These are phyloP conservation scores for Saccharomycopsis crataegensis DNA, from an alignment of 1,139 yeast genomes.

Conservation along the genomic window DNA sequence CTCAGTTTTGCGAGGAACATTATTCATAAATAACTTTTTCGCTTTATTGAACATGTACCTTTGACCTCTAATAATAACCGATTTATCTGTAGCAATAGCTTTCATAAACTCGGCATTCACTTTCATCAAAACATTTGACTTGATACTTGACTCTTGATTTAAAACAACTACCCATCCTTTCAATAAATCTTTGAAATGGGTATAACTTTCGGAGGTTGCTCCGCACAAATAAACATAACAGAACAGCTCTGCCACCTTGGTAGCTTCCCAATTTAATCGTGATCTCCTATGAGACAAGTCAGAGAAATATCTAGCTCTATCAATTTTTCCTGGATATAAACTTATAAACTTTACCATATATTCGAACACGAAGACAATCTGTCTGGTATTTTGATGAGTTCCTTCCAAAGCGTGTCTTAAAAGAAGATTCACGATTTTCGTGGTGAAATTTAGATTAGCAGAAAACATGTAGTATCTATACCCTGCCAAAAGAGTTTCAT, in stretches of 20 bases:
- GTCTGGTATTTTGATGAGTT: not conserved
- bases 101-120: not conserved
- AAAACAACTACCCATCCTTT: not conserved
- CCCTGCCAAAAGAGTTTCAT: not conserved
- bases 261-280: not conserved
- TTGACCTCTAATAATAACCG: constrained; percentile 2
- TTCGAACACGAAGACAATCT: not conserved
- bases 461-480: not conserved
- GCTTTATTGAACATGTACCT: constrained; percentile 1
- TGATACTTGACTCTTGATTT: not conserved
- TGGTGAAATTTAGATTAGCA: not conserved
- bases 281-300: not conserved
- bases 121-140: not conserved
- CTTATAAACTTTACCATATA: not conserved
- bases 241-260: not conserved
- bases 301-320: not conserved
- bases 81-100: not conserved
- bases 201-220: constrained; percentile 1
- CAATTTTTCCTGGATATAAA: not conserved
- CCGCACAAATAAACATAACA: not conserved
- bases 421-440: not conserved
- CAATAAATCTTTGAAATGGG: not conserved
- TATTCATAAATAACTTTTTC: not conserved
- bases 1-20: not conserved
- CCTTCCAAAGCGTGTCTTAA: not conserved